Percentiles rank a stretch among this genome's conserved stretches.
These are phyloP conservation scores for Venturia effusa DNA, from an alignment of 2,329 filamentous ascomycete genomes.

Conservation along the genomic window DNA sequence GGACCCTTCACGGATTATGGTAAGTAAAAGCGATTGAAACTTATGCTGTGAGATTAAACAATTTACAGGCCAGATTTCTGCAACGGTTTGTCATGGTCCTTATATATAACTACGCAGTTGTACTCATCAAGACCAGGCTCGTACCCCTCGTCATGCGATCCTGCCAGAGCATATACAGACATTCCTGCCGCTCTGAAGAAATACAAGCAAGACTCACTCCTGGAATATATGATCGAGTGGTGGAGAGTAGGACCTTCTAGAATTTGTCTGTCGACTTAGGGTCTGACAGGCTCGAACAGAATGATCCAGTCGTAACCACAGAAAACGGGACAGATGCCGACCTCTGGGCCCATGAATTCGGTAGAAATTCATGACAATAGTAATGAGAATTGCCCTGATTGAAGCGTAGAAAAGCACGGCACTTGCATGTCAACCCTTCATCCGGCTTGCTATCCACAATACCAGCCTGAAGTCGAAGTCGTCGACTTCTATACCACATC, in stretches of 20 bases:
- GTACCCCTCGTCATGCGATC: constrained; percentile 9
- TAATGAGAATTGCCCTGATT: too few species aligned
- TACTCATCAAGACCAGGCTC: neutral
- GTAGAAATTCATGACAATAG: too few species aligned
- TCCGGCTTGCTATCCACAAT: constrained; percentile 50
- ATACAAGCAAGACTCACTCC: neutral
- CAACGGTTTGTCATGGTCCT: neutral
- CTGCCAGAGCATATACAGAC: constrained; percentile 5
- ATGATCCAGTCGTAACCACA: constrained; percentile 1
- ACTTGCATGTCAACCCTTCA: constrained; percentile 62
- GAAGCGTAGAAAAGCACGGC: constrained; percentile 39
- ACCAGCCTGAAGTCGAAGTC: constrained; percentile 49
- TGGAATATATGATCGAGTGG: neutral
- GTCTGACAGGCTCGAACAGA: constrained; percentile 1
- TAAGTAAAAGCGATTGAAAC: neutral
- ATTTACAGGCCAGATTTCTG: neutral
- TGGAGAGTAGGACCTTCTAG: constrained; percentile 6
- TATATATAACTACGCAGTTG: too few species aligned
- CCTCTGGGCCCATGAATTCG: constrained; percentile 37
- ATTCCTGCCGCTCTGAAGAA: constrained; percentile 1
- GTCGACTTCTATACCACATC: constrained; percentile 58
- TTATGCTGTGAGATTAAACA: neutral
- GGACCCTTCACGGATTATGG: constrained; percentile 12
- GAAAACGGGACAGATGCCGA: constrained; percentile 8
- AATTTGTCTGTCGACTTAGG: neutral